Conservation (phyloP, 2,329 filamentous ascomycete genomes). For the Talaromyces atroroseus region DNA sequence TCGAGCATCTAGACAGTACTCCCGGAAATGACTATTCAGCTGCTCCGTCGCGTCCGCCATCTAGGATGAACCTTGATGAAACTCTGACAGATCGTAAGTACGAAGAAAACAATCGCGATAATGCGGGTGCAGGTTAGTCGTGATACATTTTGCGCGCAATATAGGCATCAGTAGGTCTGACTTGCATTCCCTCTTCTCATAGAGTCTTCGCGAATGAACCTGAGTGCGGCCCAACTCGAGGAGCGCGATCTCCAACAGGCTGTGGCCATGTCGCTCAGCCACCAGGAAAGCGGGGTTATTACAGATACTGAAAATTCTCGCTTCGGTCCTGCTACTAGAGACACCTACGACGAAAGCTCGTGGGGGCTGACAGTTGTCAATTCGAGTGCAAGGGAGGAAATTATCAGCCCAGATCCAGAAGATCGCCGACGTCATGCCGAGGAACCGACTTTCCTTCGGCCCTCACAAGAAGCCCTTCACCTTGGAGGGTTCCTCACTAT, state of each 20-base stretch:
- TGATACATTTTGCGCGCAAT: background rate
- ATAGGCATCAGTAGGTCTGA: conserved; percentile 16
- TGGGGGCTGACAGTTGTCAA: conserved; percentile 54
- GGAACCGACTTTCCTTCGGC: conserved; percentile 55
- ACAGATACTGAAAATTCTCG: conserved; percentile 31
- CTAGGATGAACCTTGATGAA: conserved; percentile 34
- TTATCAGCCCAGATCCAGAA: conserved; percentile 49
- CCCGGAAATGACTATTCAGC: conserved; percentile 30
- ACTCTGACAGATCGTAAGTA: conserved; percentile 17
- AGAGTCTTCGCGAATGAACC: conserved; percentile 24
- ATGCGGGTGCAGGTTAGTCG: conserved; percentile 20
- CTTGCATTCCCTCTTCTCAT: conserved; percentile 5
- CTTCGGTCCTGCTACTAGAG: conserved; percentile 52
- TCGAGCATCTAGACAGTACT: conserved; percentile 33
- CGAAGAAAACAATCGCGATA: conserved; percentile 23
- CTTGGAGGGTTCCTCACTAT: conserved; percentile 57
- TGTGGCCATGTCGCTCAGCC: conserved; percentile 43
- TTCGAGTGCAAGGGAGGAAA: conserved; percentile 46
- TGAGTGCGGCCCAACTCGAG: conserved; percentile 40
- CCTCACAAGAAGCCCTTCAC: conserved; percentile 48
- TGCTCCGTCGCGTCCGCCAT: conserved; percentile 45
- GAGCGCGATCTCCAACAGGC: conserved; percentile 43
- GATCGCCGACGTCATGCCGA: conserved; percentile 44
- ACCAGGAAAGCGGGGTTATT: conserved; percentile 53
- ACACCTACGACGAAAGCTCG: conserved; percentile 48